Evolutionary conservation across 306 rosid genomes (phyloP).

Genomic region (Chamaecrista fasciculata): DNA sequence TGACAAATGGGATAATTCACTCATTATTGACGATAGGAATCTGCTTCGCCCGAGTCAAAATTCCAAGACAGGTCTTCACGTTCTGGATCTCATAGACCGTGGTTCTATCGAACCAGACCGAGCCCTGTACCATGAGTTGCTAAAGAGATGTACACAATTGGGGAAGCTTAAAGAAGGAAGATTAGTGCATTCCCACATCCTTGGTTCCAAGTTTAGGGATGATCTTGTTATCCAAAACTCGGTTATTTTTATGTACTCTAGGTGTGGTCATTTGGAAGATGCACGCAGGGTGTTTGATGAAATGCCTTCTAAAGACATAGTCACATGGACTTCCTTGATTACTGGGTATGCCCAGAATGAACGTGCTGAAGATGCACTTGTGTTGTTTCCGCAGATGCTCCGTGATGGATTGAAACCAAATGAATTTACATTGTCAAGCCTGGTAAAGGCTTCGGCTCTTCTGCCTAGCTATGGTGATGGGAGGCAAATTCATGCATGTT

Average conservation of each 20-base stretch:
- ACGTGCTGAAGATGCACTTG: constrained; percentile 29
- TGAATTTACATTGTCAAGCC: constrained; percentile 42
- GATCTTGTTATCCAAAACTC: constrained; percentile 39
- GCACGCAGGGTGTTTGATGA: constrained; percentile 39
- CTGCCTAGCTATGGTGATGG: constrained; percentile 36
- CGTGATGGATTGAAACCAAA: constrained; percentile 33
- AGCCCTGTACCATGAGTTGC: constrained; percentile 30
- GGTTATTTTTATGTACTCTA: constrained; percentile 36
- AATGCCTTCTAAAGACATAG: constrained; percentile 38
- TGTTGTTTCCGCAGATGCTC: constrained; percentile 38
- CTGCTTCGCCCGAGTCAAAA: constrained; percentile 32
- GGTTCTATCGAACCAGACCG: constrained; percentile 40
- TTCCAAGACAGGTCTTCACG: constrained; percentile 35
- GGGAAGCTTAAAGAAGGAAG: constrained; percentile 44
- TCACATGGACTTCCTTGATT: constrained; percentile 54
- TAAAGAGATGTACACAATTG: constrained; percentile 41
- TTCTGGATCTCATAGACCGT: constrained; percentile 41
- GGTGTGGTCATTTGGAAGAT: constrained; percentile 36
- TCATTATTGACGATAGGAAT: constrained; percentile 36
- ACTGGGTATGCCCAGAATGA: constrained; percentile 50
- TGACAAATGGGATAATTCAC: neutral
- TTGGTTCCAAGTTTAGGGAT: constrained; percentile 26
- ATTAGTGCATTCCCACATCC: constrained; percentile 40
- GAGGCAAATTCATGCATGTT: constrained; percentile 41
- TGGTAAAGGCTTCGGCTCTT: constrained; percentile 38